Evolutionary conservation across 2,329 filamentous ascomycete genomes (phyloP).

Genomic region (Sporothrix variecibatus): DNA sequence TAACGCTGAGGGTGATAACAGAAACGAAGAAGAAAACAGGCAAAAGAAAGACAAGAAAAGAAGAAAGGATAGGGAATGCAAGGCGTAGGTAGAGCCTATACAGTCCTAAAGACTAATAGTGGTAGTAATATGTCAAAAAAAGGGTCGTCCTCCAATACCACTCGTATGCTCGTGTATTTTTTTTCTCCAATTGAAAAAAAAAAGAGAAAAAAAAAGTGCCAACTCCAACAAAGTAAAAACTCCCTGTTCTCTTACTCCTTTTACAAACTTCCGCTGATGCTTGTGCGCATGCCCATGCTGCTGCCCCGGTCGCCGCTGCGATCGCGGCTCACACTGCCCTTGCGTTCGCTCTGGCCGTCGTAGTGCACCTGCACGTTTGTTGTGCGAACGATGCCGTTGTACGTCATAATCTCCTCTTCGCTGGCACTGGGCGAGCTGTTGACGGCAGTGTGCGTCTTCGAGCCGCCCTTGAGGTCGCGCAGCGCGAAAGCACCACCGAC

Average conservation of each 20-base stretch:
- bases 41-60: not conserved
- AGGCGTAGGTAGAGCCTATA: not conserved
- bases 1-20: not conserved
- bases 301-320: slow-evolving; percentile 25
- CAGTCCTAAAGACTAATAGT: not conserved
- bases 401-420: slow-evolving; percentile 45
- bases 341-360: slow-evolving; percentile 26
- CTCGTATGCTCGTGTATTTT: slow-evolving; percentile 10
- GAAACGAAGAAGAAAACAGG: not conserved
- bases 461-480: slow-evolving; percentile 35
- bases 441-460: slow-evolving; percentile 39
- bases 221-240: not conserved
- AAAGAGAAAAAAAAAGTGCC: not conserved
- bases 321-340: slow-evolving; percentile 24
- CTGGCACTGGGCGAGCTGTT: slow-evolving; percentile 40
- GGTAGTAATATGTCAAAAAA: not conserved
- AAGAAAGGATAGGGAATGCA: not conserved
- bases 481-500: slow-evolving; percentile 30
- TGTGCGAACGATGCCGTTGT: slow-evolving; percentile 44
- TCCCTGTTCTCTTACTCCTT: not conserved
- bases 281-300: slow-evolving; percentile 26
- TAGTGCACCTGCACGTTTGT: slow-evolving; percentile 37
- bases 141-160: not conserved
- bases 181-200: not conserved
- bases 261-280: slow-evolving; percentile 26